phyloP scores from a whole-genome alignment of 164 flowering plant genomes.

The Nymphaea colorata region DNA sequence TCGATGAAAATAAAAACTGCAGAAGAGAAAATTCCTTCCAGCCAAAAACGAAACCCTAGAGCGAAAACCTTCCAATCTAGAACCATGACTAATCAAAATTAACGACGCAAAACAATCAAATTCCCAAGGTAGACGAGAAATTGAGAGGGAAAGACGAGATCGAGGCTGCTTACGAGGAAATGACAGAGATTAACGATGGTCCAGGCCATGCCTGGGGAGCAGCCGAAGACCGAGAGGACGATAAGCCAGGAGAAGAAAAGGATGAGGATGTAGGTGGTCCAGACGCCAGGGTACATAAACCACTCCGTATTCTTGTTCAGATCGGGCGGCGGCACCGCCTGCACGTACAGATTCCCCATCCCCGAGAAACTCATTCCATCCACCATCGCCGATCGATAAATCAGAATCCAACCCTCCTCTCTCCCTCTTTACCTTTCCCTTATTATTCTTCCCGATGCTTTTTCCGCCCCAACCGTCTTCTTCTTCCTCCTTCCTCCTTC shows the following conservation, averaged over 20 bases:
- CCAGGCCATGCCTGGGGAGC: conserved; percentile 83
- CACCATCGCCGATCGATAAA: not conserved
- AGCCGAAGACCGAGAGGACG: conserved; percentile 50
- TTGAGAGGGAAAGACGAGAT: conserved; percentile 1
- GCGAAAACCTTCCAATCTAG: not conserved
- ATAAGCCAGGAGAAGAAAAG: conserved; percentile 74
- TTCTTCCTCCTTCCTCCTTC: conserved; percentile 4
- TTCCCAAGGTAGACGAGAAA: not conserved
- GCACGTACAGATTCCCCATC: conserved; percentile 57
- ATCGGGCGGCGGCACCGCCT: conserved; percentile 55
- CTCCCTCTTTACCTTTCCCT: not conserved
- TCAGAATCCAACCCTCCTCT: not conserved
- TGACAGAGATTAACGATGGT: conserved; percentile 65
- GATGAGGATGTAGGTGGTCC: conserved; percentile 72
- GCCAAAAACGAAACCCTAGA: not conserved
- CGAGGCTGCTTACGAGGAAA: conserved; percentile 25
- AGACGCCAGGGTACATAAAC: conserved; percentile 76
- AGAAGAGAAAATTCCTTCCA: not conserved
- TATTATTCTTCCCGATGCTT: not conserved
- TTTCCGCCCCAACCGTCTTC: not conserved
- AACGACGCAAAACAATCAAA: not conserved
- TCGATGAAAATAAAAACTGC: not conserved
- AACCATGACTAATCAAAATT: not conserved
- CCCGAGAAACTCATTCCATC: not conserved
- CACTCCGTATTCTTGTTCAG: conserved; percentile 82